These are phyloP conservation scores for Cardamine occulta DNA, from an alignment of 345 rosid genomes.

Conservation along the genomic window DNA sequence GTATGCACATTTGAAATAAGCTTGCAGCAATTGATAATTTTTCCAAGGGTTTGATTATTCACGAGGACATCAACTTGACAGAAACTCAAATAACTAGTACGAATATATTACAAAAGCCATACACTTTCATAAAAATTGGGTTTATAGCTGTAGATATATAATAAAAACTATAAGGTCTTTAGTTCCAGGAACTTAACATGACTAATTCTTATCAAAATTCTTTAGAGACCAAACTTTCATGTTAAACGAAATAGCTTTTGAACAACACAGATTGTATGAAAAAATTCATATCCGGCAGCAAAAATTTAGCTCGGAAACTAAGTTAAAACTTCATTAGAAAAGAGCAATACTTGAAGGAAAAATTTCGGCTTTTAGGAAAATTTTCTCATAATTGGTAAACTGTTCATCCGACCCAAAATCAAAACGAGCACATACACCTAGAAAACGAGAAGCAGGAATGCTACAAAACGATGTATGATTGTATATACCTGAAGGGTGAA, in stretches of 20 bases:
- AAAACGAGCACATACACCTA: neutral
- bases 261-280: neutral
- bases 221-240: neutral
- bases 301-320: neutral
- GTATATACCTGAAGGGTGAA: slow-evolving; percentile 81
- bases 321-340: neutral
- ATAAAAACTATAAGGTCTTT: neutral
- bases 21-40: slow-evolving; percentile 63
- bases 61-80: neutral
- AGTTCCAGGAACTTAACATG: neutral
- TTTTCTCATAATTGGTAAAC: neutral
- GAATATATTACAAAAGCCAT: neutral
- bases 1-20: slow-evolving; percentile 91
- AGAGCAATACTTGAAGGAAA: neutral
- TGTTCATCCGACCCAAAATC: neutral
- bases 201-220: slow-evolving; percentile 4
- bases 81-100: neutral
- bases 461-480: neutral
- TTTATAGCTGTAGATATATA: neutral
- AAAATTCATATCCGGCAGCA: neutral
- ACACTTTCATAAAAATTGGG: neutral
- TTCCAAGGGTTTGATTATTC: neutral
- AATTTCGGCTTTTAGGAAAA: neutral
- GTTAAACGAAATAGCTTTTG: neutral
- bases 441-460: neutral